phyloP scores from a whole-genome alignment of 208 protist genomes.

The Acanthamoeba quina region DNA sequence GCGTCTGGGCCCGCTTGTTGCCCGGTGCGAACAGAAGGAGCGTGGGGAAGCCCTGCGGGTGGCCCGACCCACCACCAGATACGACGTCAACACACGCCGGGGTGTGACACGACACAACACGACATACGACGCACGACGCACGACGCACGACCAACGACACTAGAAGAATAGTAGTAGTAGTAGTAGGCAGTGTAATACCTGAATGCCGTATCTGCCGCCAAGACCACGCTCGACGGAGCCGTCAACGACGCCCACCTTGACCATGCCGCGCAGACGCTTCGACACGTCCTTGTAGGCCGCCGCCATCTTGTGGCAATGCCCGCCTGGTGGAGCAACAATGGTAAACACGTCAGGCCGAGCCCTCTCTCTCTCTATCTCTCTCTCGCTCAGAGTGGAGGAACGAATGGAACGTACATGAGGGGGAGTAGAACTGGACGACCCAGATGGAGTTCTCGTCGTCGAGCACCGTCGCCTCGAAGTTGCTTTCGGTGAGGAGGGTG shows the following conservation, averaged over 20 bases:
- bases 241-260: conserved; percentile 67
- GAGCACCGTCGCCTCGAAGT: conserved; percentile 59
- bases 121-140: not conserved
- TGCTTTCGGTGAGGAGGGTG: conserved; percentile 11
- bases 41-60: conserved; percentile 39
- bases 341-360: too few species aligned
- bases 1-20: not conserved
- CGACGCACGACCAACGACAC: too few species aligned
- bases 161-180: too few species aligned
- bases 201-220: not conserved
- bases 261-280: conserved; percentile 62
- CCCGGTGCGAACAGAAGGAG: conserved; percentile 32
- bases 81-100: too few species aligned
- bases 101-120: not conserved
- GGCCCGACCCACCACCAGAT: too few species aligned
- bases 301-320: conserved; percentile 63
- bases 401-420: conserved; percentile 8
- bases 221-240: conserved; percentile 21
- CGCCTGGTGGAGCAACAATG: not conserved
- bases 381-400: too few species aligned
- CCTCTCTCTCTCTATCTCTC: too few species aligned
- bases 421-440: conserved; percentile 68
- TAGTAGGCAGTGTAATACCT: not conserved
- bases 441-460: conserved; percentile 27
- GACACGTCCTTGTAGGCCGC: conserved; percentile 31